These are phyloP conservation scores for Anthostomella pinea DNA, from an alignment of 2,329 filamentous ascomycete genomes.

Conservation along the genomic window DNA sequence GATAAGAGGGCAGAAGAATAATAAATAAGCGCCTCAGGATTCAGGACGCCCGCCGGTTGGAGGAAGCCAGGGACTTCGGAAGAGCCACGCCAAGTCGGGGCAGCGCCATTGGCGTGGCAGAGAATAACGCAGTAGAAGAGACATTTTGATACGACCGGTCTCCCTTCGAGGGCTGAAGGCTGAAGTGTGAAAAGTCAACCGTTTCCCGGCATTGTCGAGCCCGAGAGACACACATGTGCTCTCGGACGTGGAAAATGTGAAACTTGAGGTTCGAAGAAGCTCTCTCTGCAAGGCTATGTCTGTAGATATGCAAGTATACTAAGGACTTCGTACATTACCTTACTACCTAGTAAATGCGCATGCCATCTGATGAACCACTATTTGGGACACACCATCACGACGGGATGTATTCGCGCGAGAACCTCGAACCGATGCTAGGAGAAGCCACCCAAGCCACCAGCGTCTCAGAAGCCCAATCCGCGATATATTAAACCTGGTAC, in stretches of 20 bases:
- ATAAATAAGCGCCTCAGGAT: too few relatives aligned
- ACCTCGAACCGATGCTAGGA: constrained; percentile 21
- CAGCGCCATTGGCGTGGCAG: constrained; percentile 15
- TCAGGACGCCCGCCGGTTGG: constrained; percentile 18
- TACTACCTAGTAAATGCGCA: too few relatives aligned
- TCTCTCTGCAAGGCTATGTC: constrained; percentile 10
- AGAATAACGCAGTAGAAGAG: too few relatives aligned
- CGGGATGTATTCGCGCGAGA: constrained; percentile 15
- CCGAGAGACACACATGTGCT: constrained; percentile 4
- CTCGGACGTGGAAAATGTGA: constrained; percentile 4
- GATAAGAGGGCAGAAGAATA: too few relatives aligned
- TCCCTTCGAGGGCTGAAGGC: neutral
- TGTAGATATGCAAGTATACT: constrained; percentile 3
- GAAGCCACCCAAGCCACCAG: constrained; percentile 30
- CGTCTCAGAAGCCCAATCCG: constrained; percentile 28
- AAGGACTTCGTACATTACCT: too few relatives aligned
- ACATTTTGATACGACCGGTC: constrained; percentile 1
- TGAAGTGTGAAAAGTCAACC: neutral
- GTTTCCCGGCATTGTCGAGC: constrained; percentile 5
- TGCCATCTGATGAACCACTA: too few relatives aligned
- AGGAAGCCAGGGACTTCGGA: constrained; percentile 5
- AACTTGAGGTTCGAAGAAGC: constrained; percentile 3
- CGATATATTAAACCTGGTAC: constrained; percentile 27
- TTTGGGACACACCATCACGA: constrained; percentile 3
- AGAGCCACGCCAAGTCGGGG: constrained; percentile 19